These are phyloP conservation scores for Apostasia shenzhenica DNA, from an alignment of 106 monocot genomes.

Conservation along the genomic window DNA sequence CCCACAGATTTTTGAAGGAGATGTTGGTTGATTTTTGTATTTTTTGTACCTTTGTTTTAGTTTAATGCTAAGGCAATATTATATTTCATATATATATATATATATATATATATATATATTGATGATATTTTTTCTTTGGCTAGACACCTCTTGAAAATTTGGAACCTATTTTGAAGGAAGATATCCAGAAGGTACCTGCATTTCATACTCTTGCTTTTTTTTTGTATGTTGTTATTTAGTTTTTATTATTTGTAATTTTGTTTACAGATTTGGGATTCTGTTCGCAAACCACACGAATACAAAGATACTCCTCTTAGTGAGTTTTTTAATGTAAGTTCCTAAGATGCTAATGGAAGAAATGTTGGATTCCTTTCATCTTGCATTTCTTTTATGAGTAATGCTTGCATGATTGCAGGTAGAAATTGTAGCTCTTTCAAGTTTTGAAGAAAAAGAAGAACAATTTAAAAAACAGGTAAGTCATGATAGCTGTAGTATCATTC, in stretches of 20 bases:
- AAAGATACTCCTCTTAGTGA: slow-evolving; percentile 90
- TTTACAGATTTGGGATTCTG: slow-evolving; percentile 92
- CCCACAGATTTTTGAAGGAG: too few species aligned
- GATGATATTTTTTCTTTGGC: slow-evolving; percentile 4
- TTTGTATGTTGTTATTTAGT: background rate
- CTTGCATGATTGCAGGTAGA: slow-evolving; percentile 44
- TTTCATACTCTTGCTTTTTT: background rate
- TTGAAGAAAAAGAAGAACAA: slow-evolving; percentile 90
- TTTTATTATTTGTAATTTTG: slow-evolving; percentile 7
- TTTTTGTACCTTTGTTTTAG: too few species aligned
- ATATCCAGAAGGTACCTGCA: slow-evolving; percentile 77
- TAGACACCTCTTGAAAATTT: slow-evolving; percentile 92
- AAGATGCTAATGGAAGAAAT: too few species aligned
- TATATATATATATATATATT: background rate
- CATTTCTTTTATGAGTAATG: background rate
- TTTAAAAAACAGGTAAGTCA: slow-evolving; percentile 80
- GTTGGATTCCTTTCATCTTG: background rate
- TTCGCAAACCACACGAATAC: slow-evolving; percentile 78
- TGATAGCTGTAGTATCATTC: too few species aligned
- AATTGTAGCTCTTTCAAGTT: slow-evolving; percentile 86
- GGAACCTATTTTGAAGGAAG: slow-evolving; percentile 89
- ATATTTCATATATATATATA: slow-evolving; percentile 2
- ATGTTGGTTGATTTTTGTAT: too few species aligned
- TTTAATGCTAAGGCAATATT: background rate
- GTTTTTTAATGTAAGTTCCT: slow-evolving; percentile 82